Evolutionary conservation across 495 filamentous ascomycete genomes (phyloP), one percentile per base, ranked within the genome.

Genomic region (Podospora pseudopauciseta): DNA sequence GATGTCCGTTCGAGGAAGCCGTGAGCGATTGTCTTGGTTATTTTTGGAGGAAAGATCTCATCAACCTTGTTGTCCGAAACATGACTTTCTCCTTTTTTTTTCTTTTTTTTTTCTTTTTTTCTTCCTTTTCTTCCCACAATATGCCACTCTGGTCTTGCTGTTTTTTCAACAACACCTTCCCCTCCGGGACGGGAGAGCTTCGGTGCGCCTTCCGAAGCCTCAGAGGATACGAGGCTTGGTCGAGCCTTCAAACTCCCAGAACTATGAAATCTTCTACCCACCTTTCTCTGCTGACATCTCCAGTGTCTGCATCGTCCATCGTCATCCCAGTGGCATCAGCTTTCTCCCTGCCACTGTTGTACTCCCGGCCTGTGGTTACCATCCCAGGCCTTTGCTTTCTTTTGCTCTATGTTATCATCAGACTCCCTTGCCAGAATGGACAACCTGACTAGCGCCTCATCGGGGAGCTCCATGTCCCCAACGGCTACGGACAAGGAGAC

Each of bases 401-500:
- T 58, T 58, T 26, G n/a, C 23, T 58, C 55, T 26, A 58, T 58
- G 55, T 58, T 58, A 58, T 58, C 55, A 58, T 58, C 55, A 58
- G 55, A 20, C 18, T 58, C 18, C 23, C 55, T 58, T 58, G n/a
- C 19, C n/a, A 58, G 13, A 20, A 58, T 58, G 55, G 55, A 58
- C 4, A 58, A 58, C 23, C 5, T 58, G 55, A 19, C 55, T 58
- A 49, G 39, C 39, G 19, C 23, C 55, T 58, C 23, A 6, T 19
- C 55, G 23, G 23, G 23, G 55, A 58, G 55, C 55, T 26, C 55
- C 23, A 26, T 26, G 55, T 19, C 55, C 55, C 55, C 55, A 20
- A 26, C 55, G 55, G 15, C 55, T 26, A 26, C 55, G 6, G 23
- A 58, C 55, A 58, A 58, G 55, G 39, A 49, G 39, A 49, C 39